phyloP scores from a whole-genome alignment of 345 rosid genomes.

The Lepidium didymum region DNA sequence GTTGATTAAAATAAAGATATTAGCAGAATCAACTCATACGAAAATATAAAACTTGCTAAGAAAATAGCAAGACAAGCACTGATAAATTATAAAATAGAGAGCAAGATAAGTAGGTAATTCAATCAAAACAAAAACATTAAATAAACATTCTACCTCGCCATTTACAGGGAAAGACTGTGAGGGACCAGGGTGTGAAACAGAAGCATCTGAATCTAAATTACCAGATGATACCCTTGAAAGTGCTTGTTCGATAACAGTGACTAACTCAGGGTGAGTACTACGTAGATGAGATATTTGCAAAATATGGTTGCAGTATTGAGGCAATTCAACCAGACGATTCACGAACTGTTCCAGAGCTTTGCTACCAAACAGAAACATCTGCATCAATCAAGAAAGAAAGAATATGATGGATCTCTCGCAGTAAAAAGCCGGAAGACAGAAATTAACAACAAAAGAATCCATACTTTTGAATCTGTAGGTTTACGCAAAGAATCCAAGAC shows the following conservation, averaged over 20 bases:
- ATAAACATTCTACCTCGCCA: slow-evolving; percentile 48
- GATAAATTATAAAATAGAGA: not conserved
- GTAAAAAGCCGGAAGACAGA: not conserved
- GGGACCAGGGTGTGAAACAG: slow-evolving; percentile 43
- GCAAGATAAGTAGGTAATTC: not conserved
- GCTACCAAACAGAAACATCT: slow-evolving; percentile 98
- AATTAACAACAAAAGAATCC: not conserved
- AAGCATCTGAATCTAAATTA: slow-evolving; percentile 57
- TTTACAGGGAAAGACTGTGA: slow-evolving; percentile 45
- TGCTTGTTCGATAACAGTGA: slow-evolving; percentile 76
- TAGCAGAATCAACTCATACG: not conserved
- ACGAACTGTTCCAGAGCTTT: slow-evolving; percentile 95
- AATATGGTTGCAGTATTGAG: slow-evolving; percentile 96
- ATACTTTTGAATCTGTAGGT: slow-evolving; percentile 97
- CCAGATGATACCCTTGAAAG: slow-evolving; percentile 84
- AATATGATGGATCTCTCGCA: slow-evolving; percentile 5
- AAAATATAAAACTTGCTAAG: not conserved
- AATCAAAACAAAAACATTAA: not conserved
- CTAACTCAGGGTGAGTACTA: slow-evolving; percentile 71
- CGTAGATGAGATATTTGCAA: slow-evolving; percentile 97
- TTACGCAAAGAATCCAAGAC: slow-evolving; percentile 92
- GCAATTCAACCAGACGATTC: slow-evolving; percentile 94
- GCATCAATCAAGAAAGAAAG: slow-evolving; percentile 18
- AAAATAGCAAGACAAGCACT: not conserved
- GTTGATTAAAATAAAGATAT: not conserved